Conservation (phyloP, 2,329 filamentous ascomycete genomes). For the Lasiodiplodia citricola region DNA sequence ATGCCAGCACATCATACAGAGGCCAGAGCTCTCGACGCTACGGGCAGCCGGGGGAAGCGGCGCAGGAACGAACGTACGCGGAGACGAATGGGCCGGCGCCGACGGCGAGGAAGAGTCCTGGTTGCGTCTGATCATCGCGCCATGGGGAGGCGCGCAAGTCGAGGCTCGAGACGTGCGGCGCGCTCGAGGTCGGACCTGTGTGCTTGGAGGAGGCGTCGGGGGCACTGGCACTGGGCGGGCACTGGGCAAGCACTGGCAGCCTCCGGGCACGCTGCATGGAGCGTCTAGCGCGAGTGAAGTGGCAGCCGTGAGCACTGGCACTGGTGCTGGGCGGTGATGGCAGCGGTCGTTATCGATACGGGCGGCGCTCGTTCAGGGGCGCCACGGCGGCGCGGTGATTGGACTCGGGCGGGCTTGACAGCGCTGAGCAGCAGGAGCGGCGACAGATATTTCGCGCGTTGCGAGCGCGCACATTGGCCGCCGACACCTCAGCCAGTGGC, state of each 20-base stretch:
- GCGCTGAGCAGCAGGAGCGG: constrained; percentile 10
- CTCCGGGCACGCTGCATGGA: constrained; percentile 17
- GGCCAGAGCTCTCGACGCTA: constrained; percentile 30
- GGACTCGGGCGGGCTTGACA: constrained; percentile 5
- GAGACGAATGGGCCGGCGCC: constrained; percentile 62
- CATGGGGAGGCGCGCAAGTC: constrained; percentile 30
- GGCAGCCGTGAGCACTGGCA: constrained; percentile 3
- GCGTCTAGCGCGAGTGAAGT: constrained; percentile 18
- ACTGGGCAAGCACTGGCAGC: constrained; percentile 7
- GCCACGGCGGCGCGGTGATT: constrained; percentile 14
- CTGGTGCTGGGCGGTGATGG: neutral
- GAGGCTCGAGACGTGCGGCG: constrained; percentile 19
- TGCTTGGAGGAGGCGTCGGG: neutral
- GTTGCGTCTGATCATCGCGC: constrained; percentile 42
- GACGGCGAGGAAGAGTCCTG: constrained; percentile 59
- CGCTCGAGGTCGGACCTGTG: constrained; percentile 22
- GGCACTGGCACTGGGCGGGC: neutral
- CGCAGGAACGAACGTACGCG: constrained; percentile 63
- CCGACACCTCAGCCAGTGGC: constrained; percentile 21
- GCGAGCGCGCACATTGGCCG: constrained; percentile 9
- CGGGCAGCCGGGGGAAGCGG: constrained; percentile 16
- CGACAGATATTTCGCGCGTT: constrained; percentile 18
- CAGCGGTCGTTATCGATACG: constrained; percentile 9
- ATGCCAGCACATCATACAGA: constrained; percentile 50
- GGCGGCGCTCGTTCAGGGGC: constrained; percentile 10